phyloP scores from a whole-genome alignment of 139 green algal genomes.

The Chlamydomonas incerta region DNA sequence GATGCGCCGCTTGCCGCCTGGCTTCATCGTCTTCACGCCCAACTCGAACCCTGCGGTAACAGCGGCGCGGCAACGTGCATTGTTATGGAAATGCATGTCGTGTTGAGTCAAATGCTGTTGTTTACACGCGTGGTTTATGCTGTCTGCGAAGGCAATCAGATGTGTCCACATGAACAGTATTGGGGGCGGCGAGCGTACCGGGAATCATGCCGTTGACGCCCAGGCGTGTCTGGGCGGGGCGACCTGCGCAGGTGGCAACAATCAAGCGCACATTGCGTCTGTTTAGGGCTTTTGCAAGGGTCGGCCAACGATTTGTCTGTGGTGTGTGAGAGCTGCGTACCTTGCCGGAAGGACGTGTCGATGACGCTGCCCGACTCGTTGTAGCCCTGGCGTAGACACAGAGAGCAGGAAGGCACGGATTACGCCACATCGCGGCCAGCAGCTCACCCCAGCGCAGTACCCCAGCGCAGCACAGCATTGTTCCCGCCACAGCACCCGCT shows the following conservation, averaged over 20 bases:
- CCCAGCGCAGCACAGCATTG: too few relatives aligned
- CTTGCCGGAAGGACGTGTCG: slow-evolving; percentile 92
- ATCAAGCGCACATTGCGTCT: too few relatives aligned
- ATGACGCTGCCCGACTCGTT: slow-evolving; percentile 94
- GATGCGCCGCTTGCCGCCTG: slow-evolving; percentile 88
- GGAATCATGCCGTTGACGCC: slow-evolving; percentile 96
- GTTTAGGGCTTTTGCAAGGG: too few relatives aligned
- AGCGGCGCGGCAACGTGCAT: background rate
- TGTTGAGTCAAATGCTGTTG: too few relatives aligned
- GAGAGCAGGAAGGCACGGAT: background rate
- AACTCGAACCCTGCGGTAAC: slow-evolving; percentile 97
- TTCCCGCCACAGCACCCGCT: too few relatives aligned
- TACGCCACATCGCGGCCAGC: too few relatives aligned
- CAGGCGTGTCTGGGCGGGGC: slow-evolving; percentile 85
- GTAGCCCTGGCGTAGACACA: slow-evolving; percentile 78
- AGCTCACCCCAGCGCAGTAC: too few relatives aligned
- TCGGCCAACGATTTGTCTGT: too few relatives aligned
- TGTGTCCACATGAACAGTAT: too few relatives aligned
- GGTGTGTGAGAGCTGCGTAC: too few relatives aligned
- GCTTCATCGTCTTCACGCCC: slow-evolving; percentile 88
- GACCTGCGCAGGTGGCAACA: background rate
- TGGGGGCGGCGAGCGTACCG: slow-evolving; percentile 69
- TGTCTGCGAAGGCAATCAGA: too few relatives aligned
- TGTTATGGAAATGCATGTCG: background rate
- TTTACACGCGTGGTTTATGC: too few relatives aligned